Percentiles rank a stretch among this genome's conserved stretches.
Evolutionary conservation across 306 rosid genomes (phyloP).

Genomic region (Trichosanthes cucumerina): DNA sequence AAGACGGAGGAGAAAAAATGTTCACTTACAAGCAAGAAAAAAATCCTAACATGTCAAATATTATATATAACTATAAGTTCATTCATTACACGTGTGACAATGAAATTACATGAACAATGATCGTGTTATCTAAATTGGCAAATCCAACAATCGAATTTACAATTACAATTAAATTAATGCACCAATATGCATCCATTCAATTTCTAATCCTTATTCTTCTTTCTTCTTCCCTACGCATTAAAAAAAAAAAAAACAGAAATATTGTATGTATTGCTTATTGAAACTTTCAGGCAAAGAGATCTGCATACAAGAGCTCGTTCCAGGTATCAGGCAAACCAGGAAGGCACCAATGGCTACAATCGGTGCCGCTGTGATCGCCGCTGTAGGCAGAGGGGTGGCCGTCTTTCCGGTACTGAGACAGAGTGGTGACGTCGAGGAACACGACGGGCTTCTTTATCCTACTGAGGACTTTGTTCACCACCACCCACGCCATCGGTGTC

Average conservation of each 20-base stretch:
- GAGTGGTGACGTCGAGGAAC: conserved; percentile 61
- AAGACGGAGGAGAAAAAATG: too few relatives aligned
- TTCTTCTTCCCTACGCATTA: not conserved
- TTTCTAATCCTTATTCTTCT: not conserved
- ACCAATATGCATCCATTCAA: not conserved
- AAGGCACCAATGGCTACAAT: conserved; percentile 98
- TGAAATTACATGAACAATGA: too few relatives aligned
- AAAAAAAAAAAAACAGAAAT: not conserved
- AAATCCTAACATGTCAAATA: too few relatives aligned
- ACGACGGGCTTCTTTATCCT: conserved; percentile 56
- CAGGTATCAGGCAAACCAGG: conserved; percentile 96
- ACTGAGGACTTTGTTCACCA: conserved; percentile 65
- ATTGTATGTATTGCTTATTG: not conserved
- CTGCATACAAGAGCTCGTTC: conserved; percentile 64
- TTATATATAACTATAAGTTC: too few relatives aligned
- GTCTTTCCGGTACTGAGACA: conserved; percentile 78
- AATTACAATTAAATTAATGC: not conserved
- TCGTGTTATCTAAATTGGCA: not conserved
- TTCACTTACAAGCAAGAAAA: too few relatives aligned
- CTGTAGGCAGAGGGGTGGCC: conserved; percentile 75
- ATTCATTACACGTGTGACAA: too few relatives aligned
- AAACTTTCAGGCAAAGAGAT: conserved; percentile 22
- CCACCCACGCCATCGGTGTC: conserved; percentile 64
- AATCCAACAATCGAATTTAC: not conserved
- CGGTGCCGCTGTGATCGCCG: conserved; percentile 32